phyloP scores from a whole-genome alignment of 75 land plant species.

The Isoetes taiwanensis region DNA sequence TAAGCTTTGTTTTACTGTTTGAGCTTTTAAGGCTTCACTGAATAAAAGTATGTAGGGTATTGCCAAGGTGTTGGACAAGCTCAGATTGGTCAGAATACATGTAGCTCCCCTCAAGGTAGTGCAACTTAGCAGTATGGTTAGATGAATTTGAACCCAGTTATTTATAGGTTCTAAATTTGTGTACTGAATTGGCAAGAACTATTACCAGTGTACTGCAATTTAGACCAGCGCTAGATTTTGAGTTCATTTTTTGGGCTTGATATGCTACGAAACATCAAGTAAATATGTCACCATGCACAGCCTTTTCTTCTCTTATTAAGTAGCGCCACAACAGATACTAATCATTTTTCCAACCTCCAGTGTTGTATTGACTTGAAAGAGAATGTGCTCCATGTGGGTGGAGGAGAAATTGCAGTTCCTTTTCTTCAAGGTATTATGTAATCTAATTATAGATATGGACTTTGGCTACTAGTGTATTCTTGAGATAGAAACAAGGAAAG shows the following conservation, averaged over 20 bases:
- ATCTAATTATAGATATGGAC: too few species aligned
- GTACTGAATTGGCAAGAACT: too few species aligned
- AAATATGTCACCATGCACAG: too few species aligned
- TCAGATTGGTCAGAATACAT: conserved; percentile 88
- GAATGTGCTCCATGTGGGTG: conserved; percentile 87
- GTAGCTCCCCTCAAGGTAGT: conserved; percentile 92
- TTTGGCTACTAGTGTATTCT: too few species aligned
- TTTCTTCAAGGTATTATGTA: conserved; percentile 96
- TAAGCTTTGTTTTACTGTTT: too few species aligned
- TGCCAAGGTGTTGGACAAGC: conserved; percentile 95
- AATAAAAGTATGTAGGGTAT: conserved; percentile 67
- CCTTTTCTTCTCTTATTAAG: too few species aligned
- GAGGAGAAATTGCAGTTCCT: conserved; percentile 91
- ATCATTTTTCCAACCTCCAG: conserved; percentile 18
- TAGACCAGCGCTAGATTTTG: conserved; percentile 82
- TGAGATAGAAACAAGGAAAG: too few species aligned
- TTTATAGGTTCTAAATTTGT: too few species aligned
- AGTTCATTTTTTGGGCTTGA: conserved; percentile 95
- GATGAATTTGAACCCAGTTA: too few species aligned
- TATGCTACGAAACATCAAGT: conserved; percentile 98
- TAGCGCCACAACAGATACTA: too few species aligned
- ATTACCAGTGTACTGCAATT: too few species aligned
- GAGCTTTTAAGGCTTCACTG: conserved; percentile 82
- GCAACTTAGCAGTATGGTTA: not conserved
- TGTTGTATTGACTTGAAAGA: conserved; percentile 87